Conservation (phyloP, 306 rosid genomes). For the Macrotyloma uniflorum region DNA sequence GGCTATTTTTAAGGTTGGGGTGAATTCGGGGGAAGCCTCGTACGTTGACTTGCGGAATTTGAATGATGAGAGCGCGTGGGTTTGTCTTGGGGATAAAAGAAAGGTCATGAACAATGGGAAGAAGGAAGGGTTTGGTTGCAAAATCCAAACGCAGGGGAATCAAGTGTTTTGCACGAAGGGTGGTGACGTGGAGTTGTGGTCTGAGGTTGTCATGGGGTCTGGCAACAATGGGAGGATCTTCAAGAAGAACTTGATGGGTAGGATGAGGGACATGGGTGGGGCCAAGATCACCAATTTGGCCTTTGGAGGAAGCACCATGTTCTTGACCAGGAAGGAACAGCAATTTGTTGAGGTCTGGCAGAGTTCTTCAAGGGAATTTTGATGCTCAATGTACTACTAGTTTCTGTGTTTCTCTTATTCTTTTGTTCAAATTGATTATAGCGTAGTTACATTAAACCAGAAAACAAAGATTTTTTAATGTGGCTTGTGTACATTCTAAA, state of each 20-base stretch:
- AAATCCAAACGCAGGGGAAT: constrained; percentile 77
- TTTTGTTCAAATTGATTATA: neutral
- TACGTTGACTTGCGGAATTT: constrained; percentile 70
- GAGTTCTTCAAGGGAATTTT: constrained; percentile 64
- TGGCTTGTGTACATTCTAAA: neutral
- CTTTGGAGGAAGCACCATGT: constrained; percentile 94
- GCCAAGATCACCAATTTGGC: constrained; percentile 62
- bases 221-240: constrained; percentile 54
- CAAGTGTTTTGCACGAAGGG: constrained; percentile 82
- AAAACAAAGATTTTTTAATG: too few relatives aligned
- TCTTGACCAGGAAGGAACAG: constrained; percentile 74
- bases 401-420: neutral
- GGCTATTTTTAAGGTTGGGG: constrained; percentile 83
- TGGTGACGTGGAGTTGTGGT: constrained; percentile 82
- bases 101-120: constrained; percentile 58
- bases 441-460: neutral
- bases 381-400: neutral
- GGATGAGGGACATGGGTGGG: constrained; percentile 75
- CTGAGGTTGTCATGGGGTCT: constrained; percentile 67
- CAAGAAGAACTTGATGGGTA: constrained; percentile 83
- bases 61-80: constrained; percentile 62
- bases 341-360: constrained; percentile 95
- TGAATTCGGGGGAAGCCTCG: constrained; percentile 68
- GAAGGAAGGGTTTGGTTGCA: constrained; percentile 84
- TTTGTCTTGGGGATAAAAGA: constrained; percentile 68